Base-by-base conservation (phyloP, 169 alveolate species). In the Babesia microti region DNA sequence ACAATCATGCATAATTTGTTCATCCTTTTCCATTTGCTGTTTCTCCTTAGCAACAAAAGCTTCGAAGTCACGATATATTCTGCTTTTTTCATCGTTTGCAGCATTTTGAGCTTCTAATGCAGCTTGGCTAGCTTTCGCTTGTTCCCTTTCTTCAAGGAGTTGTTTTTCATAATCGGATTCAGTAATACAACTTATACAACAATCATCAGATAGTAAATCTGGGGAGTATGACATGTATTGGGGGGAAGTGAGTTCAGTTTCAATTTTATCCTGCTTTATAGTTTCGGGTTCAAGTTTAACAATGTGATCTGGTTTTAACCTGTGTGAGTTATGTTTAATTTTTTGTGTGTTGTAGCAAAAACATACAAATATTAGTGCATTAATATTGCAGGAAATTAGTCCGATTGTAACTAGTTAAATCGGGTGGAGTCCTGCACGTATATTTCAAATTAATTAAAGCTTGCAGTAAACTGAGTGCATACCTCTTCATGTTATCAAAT, bases 21-120 rank as follows among this genome's bases (percentile, higher is more conserved):
- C 94, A 55, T 82, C 92, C 18, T 60, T 79, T 18, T 65, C 88
- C 33, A 79, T 56, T 41, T 83, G 88, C 24, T 75, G 71, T 29
- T 52, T 48, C 55, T 79, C 69, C 51, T 73, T 80, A 12, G 72
- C 66, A 15, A 73, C 80, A 28, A 72, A 75, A 50, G 52, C n/a
- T n/a, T n/a, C n/a, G n/a, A n/a, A n/a, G n/a, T n/a, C n/a, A n/a
- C n/a, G n/a, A n/a, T n/a, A n/a, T n/a, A n/a, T n/a, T n/a, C n/a
- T n/a, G n/a, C n/a, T n/a, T n/a, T n/a, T n/a, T n/a, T n/a, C 7
- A 0, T 9, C 27, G 1, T 4, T 18, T 4, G 48, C 48, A 5
- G 23, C 18, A 18, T 28, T 4, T 3, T 24, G 6, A 7, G 54
- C 6, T 1, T 15, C 49, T 33, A 4, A 9, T 9, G 32, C 9